phyloP scores from a whole-genome alignment of 148 eudicot species.

The Hydrangea macrophylla region DNA sequence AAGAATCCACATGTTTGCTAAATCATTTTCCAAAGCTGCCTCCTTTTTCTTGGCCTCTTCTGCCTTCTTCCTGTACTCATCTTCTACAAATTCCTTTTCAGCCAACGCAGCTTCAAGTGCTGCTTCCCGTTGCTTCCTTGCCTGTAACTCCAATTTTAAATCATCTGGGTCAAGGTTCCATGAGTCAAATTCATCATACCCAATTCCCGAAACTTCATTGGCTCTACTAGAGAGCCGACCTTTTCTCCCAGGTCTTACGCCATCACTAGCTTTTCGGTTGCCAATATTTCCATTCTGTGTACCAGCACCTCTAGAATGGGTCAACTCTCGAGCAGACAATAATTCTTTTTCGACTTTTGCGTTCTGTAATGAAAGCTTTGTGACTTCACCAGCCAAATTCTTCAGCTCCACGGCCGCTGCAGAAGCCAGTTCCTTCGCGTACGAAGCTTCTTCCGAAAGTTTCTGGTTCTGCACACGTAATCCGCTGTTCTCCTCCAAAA shows the following conservation, averaged over 20 bases:
- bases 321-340: constrained; percentile 57
- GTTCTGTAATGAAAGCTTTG: constrained; percentile 76
- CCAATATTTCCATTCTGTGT: constrained; percentile 40
- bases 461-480: constrained; percentile 83
- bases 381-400: constrained; percentile 90
- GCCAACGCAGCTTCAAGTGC: constrained; percentile 89
- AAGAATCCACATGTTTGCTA: constrained; percentile 99
- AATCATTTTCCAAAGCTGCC: constrained; percentile 82
- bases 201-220: constrained; percentile 55
- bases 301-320: constrained; percentile 41
- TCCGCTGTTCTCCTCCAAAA: constrained; percentile 80
- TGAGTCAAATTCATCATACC: constrained; percentile 55
- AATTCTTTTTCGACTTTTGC: constrained; percentile 81
- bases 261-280: constrained; percentile 55
- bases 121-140: constrained; percentile 75
- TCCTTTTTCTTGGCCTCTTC: constrained; percentile 86
- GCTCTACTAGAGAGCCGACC: constrained; percentile 48
- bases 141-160: constrained; percentile 76
- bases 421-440: constrained; percentile 96
- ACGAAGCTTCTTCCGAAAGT: constrained; percentile 91
- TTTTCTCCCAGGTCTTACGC: constrained; percentile 54
- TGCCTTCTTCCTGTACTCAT: constrained; percentile 64
- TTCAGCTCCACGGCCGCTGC: constrained; percentile 97
- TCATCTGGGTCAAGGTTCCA: constrained; percentile 70
- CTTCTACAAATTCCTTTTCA: constrained; percentile 72